Percentiles rank a stretch among this genome's conserved stretches.
Conservation (phyloP, 257 asterid species). For the Solanum lycopersicoides region DNA sequence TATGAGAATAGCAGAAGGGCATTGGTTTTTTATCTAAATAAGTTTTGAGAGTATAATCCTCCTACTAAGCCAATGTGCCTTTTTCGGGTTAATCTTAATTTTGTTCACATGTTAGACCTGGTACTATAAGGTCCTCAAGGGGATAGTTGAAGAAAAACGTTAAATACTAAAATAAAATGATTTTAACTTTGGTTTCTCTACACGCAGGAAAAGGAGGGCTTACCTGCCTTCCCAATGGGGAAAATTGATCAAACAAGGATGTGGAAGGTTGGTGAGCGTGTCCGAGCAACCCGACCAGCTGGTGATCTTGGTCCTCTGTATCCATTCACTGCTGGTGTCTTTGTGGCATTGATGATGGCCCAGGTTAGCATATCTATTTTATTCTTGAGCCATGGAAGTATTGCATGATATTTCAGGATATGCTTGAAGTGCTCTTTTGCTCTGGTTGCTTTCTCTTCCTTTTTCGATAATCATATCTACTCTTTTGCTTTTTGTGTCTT, state of each 20-base stretch:
- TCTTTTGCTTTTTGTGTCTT: not conserved
- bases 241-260: slow-evolving; percentile 83
- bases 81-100: not conserved
- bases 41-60: not conserved
- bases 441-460: not conserved
- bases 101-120: not conserved
- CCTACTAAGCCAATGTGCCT: not conserved
- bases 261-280: slow-evolving; percentile 93
- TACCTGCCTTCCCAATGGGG: slow-evolving; percentile 97
- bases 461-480: not conserved
- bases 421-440: not conserved
- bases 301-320: slow-evolving; percentile 86
- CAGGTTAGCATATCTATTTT: slow-evolving; percentile 36
- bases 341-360: slow-evolving; percentile 86
- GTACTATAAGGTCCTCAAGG: not conserved
- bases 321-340: slow-evolving; percentile 95
- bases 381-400: not conserved
- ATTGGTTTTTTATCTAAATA: not conserved
- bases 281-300: slow-evolving; percentile 53
- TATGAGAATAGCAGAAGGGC: not conserved
- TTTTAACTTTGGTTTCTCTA: not conserved
- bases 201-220: slow-evolving; percentile 71
- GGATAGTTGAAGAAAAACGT: not conserved
- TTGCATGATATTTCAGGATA: not conserved
- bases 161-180: not conserved